Evolutionary conservation across 2,329 filamentous ascomycete genomes (phyloP), one percentile per base, ranked within the genome.

Genomic region (Metarhizium guizhouense): DNA sequence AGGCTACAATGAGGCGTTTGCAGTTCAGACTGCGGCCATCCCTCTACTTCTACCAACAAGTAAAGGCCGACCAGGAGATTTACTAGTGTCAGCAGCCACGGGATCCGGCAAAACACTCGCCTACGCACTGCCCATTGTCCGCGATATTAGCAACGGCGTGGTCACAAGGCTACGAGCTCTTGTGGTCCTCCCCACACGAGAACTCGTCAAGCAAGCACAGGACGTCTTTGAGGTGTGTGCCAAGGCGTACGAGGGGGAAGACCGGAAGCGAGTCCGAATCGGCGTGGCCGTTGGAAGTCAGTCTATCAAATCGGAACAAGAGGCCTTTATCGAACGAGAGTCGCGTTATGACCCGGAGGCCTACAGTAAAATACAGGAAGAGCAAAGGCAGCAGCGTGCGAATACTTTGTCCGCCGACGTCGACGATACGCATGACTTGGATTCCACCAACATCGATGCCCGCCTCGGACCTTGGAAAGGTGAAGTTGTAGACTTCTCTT

Each of bases 41-140:
- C 92, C 93, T 1, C 76, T 95, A 45, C 78, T 99, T 5, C 76
- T 95, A 4, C 85, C 83, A 25, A 82, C 80, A 0, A 78, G 80
- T 47, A 76, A 80, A 55, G 74, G 80, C 40, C 79, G 84, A 40
- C 73, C 81, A 1, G 88, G 90, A 5, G 94, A 99, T 68, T 72
- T 99, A 4, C 86, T 95, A 48, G 86, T 99, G 3, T 94, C 91
- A 7, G 94, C 95, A 0, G 88, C 93, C 1, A 99, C 94, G 0
- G 94, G 94, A 8, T 97, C 94, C 0, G 94, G 94, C 56, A 99
- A 99, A 68, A 99, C 94, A 0, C 71, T 99, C 16, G 88, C 93
- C 0, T 99, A 99, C 65, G 83, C 93, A 0, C 74, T 99, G 3
- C 94, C 94, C 0, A 84, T 99, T 57, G 80, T 95, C 4, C 83